These are phyloP conservation scores for Termitomyces titanicus DNA, from an alignment of 768 basidiomycete species.

Conservation along the genomic window DNA sequence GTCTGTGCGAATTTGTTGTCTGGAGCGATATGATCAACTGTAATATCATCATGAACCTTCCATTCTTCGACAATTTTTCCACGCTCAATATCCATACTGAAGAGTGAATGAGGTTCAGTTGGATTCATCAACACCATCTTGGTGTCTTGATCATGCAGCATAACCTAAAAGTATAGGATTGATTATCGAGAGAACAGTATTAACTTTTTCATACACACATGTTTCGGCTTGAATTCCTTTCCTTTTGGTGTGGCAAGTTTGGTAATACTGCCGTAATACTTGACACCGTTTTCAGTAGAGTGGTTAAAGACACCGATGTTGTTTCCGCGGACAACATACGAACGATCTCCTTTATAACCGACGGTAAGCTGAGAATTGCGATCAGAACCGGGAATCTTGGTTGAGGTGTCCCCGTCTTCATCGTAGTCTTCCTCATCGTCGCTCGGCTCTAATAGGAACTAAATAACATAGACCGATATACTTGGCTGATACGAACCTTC, in stretches of 20 bases:
- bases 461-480: not conserved
- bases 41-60: constrained; percentile 91
- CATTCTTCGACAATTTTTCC: constrained; percentile 98
- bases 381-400: constrained; percentile 48
- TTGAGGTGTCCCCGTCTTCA: constrained; percentile 33
- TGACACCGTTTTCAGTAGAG: constrained; percentile 63
- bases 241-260: constrained; percentile 78
- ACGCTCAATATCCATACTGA: constrained; percentile 87
- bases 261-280: constrained; percentile 85
- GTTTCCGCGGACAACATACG: constrained; percentile 89
- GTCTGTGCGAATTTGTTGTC: constrained; percentile 94
- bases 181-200: constrained; percentile 6
- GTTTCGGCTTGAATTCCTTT: constrained; percentile 78
- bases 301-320: constrained; percentile 90
- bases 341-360: constrained; percentile 93
- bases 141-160: constrained; percentile 95
- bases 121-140: constrained; percentile 95
- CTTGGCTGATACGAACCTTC: constrained; percentile 41
- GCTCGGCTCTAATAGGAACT: constrained; percentile 32
- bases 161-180: constrained; percentile 52
- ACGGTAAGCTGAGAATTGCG: constrained; percentile 88
- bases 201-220: constrained; percentile 44
- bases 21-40: constrained; percentile 87
- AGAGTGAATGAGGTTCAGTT: constrained; percentile 74
- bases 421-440: constrained; percentile 42